Evolutionary conservation across 306 rosid species (phyloP), one percentile per base, ranked within the genome.

Genomic region (Fragaria iinumae): DNA sequence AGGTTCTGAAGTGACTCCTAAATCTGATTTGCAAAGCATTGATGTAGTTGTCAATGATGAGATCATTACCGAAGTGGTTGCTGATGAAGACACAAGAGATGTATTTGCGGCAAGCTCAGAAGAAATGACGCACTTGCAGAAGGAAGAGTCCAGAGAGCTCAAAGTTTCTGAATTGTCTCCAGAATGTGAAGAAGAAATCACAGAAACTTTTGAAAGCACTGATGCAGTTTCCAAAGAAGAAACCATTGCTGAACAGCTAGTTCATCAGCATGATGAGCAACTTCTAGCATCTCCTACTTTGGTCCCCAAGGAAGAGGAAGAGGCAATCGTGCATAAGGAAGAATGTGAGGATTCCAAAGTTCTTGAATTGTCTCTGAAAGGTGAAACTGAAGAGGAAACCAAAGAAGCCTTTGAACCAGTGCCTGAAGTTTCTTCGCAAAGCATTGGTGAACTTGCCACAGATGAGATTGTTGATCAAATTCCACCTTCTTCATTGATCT

Each of bases 101-200:
- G 39, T 43, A 13, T 9, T 39, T 47, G 49, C 44, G n/a, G n/a
- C 52, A 48, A 59, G 57, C 77, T 36, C 29, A 62, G 53, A 34
- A 47, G 81, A 65, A 83, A 77, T 71, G 36, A 56, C 25, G 3
- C 2, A 23, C 34, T 36, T 82, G 57, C 36, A 53, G 47, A 70
- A 82, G 38, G 82, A 64, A 36, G 76, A 57, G 67, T 44, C 63
- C 32, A 43, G 13, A 14, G 74, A 48, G 47, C 66, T 68, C 36
- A 36, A 68, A 80, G 53, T 68, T 68, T 57, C 79, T 74, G 79
- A 57, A 43, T 44, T 34, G 47, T 65, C 56, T 43, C 57, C 71
- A 62, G 73, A 82, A 67, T 65, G 55, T 74, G 83, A 83, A 52
- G 67, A 71, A n/a, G 78, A 81, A 64, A 21, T 44, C 38, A 69